Evolutionary conservation across 495 filamentous ascomycete species (phyloP).

Genomic region (Neurospora intermedia): DNA sequence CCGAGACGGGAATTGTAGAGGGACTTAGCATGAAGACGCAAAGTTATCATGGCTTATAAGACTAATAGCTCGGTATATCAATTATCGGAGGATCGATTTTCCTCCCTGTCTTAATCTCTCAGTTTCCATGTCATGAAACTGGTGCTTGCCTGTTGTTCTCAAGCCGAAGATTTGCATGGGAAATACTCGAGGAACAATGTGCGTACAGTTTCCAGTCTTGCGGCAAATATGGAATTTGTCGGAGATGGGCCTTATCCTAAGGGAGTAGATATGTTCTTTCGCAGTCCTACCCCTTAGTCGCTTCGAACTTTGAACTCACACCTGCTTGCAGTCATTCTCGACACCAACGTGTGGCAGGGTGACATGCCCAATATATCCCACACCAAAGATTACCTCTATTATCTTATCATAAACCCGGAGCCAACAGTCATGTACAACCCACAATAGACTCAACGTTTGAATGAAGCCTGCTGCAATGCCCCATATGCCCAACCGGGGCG

Average conservation of each 20-base stretch:
- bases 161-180: too few species aligned
- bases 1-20: not conserved
- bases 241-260: not conserved
- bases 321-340: not conserved
- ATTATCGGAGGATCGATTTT: not conserved
- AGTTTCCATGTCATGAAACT: not conserved
- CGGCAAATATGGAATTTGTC: not conserved
- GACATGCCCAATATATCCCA: not conserved
- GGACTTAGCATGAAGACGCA: not conserved
- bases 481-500: slow-evolving; percentile 10
- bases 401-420: not conserved
- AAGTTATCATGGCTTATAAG: not conserved
- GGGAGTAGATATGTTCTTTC: not conserved
- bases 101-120: not conserved
- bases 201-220: too few species aligned
- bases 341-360: not conserved
- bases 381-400: not conserved
- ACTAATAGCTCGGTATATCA: not conserved
- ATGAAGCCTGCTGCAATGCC: not conserved
- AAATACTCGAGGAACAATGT: too few species aligned
- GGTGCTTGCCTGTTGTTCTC: too few species aligned
- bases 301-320: not conserved
- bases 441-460: not conserved
- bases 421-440: not conserved
- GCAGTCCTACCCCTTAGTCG: not conserved